phyloP scores from a whole-genome alignment of 345 rosid species.

The Abelmoschus esculentus region DNA sequence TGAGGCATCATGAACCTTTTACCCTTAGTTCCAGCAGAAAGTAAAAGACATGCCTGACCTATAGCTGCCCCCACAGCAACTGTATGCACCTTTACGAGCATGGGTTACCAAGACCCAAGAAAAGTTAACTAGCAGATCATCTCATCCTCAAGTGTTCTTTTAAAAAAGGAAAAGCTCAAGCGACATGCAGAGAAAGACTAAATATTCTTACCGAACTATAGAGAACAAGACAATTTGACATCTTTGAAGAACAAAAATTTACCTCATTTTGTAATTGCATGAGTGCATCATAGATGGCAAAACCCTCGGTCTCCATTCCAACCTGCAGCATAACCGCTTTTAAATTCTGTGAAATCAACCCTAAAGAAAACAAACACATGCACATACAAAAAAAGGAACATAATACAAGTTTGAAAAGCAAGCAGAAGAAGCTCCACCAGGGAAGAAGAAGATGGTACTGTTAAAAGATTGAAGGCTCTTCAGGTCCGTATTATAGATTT shows the following conservation, averaged over 20 bases:
- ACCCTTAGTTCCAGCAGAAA: constrained; percentile 81
- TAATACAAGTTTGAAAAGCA: not conserved
- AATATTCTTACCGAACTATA: not conserved
- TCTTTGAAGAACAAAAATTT: not conserved
- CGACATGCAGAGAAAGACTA: not conserved
- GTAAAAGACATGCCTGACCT: constrained; percentile 75
- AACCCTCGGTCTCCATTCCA: constrained; percentile 83
- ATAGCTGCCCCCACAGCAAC: constrained; percentile 70
- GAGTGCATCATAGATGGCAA: constrained; percentile 80
- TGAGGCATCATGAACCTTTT: constrained; percentile 84
- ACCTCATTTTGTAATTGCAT: constrained; percentile 71
- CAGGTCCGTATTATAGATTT: not conserved
- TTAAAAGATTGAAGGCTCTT: not conserved
- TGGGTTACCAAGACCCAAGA: not conserved
- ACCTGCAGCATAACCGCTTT: constrained; percentile 34
- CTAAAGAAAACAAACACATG: not conserved
- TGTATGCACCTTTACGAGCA: constrained; percentile 55
- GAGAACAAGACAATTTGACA: not conserved
- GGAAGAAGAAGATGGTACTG: not conserved
- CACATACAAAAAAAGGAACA: not conserved
- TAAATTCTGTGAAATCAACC: not conserved
- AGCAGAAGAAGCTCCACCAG: not conserved
- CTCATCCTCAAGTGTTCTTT: not conserved
- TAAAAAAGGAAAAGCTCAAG: not conserved
- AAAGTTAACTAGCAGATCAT: not conserved